Conservation (phyloP, 1,139 yeast species). For the Yamadazyma diospyri region DNA sequence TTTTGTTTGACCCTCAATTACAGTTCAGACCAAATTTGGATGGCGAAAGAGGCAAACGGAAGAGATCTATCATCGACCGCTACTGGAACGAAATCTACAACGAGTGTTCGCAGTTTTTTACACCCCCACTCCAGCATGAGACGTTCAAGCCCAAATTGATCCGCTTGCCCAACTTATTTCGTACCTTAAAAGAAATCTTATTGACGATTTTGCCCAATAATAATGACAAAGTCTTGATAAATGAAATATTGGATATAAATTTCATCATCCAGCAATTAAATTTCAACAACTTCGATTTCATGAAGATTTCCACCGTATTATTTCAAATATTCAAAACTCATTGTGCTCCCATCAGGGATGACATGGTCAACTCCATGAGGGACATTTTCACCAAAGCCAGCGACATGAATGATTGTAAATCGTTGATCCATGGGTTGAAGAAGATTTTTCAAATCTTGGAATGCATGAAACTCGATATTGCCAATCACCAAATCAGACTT, state of each 20-base stretch:
- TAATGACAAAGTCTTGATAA: constrained; percentile 60
- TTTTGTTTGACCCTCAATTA: constrained; percentile 85
- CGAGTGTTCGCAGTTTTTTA: constrained; percentile 51
- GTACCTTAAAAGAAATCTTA: constrained; percentile 73
- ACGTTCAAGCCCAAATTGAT: constrained; percentile 31
- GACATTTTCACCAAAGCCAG: constrained; percentile 63
- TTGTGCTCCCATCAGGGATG: constrained; percentile 95
- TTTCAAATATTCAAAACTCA: constrained; percentile 70
- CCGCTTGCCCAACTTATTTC: constrained; percentile 63
- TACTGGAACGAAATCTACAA: constrained; percentile 78
- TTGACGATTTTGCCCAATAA: constrained; percentile 73
- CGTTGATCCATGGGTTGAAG: constrained; percentile 73
- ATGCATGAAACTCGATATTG: constrained; percentile 95
- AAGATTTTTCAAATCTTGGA: constrained; percentile 81
- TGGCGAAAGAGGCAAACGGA: constrained; percentile 83
- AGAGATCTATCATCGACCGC: constrained; percentile 69
- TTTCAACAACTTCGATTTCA: constrained; percentile 66
- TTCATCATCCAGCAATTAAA: constrained; percentile 71
- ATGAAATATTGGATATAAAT: constrained; percentile 75
- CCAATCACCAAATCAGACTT: constrained; percentile 88
- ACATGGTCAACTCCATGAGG: constrained; percentile 85
- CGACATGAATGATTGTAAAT: constrained; percentile 46
- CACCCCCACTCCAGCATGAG: constrained; percentile 4
- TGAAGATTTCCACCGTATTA: constrained; percentile 66
- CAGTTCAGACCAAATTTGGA: constrained; percentile 91